Base-by-base conservation (phyloP, 179 eudicot genomes). In the Camellia oleifera region DNA sequence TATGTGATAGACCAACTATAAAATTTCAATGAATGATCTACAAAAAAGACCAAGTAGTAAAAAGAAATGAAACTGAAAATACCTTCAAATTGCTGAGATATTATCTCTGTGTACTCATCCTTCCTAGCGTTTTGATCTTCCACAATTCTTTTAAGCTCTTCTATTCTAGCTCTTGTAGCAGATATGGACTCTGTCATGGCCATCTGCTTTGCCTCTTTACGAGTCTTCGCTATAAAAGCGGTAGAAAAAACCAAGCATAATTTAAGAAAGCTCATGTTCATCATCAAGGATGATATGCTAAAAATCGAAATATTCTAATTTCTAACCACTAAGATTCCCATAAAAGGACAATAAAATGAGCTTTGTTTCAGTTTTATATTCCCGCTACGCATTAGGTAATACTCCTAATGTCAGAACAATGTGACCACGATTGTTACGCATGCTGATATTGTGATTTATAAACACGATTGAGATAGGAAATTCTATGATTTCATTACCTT, bases 121-220 rank as follows among this genome's bases (percentile, higher is more conserved):
- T 86, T 93, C 44, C 92, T 87, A 23, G 84, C 81, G 76, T 85
- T 85, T 79, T 88, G 93, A 79, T 91, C 94, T 77, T 81, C 86
- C 67, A 95, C 88, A 71, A 89, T 81, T 81, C 89, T 85, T 69
- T 86, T 85, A 65, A 93, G 92, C 79, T 95, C 97, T 60, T 85
- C 91, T 52, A 85, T 85, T 83, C 89, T 88, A 69, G 88, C 87
- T 87, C 86, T 88, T 80, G 87, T 79, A 57, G 82, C 89, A 77
- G 93, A 88, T 61, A 90, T 82, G 7, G 92, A 85, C 77, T 95
- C 97, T 74, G 77, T 75, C 64, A 83, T 7, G 45, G 92, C 88
- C 87, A 95, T 93, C 80, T 90, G 81, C 81, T 87, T 87, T 56
- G 94, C 94, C 87, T 95, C 98, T 84, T 92, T 93, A 17, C 95